Base-by-base conservation (phyloP, 225 moss, liverwort and hornwort species). In the Thuidium tamariscinum region DNA sequence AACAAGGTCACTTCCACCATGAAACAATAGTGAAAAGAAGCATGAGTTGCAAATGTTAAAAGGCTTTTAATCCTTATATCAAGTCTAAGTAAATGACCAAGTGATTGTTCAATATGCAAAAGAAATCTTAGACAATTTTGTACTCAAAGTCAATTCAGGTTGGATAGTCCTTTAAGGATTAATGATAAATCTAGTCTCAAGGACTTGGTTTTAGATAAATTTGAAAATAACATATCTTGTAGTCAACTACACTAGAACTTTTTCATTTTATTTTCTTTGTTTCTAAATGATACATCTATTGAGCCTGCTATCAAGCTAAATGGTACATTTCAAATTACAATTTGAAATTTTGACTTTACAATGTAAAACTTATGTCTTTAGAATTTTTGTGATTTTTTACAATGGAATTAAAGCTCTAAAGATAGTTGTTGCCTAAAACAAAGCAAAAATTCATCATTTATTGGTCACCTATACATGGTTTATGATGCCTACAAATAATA, bases 321-420 rank as follows among this genome's bases (percentile, higher is more conserved):
- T 42, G 16, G 27, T 70, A 4, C 16, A 42, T 27, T 70, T 42
- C 27, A 27, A 71, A 44, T 44, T 1, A 6, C 9, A 44, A 44
- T 16, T 42, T 44, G 16, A 27, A n/a, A n/a, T n/a, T n/a, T n/a
- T n/a, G n/a, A n/a, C n/a, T n/a, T n/a, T n/a, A n/a, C n/a, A n/a
- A n/a, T n/a, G n/a, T n/a, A n/a, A n/a, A n/a, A n/a, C n/a, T n/a
- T n/a, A n/a, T n/a, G n/a, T n/a, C n/a, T n/a, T n/a, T n/a, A n/a
- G n/a, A n/a, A n/a, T n/a, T n/a, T n/a, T n/a, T n/a, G 44, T 44
- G 44, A 44, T 44, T 70, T 42, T 16, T 70, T 2, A 9, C 1
- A 26, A 2, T 42, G 1, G 9, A 70, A n/a, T n/a, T n/a, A n/a
- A 42, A 42, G 3, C 5, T 36, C 0, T 21, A 3, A 66, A 0